A percentile compares a stretch with the other conserved stretches of the same genome.
Conservation (phyloP, 345 rosid species). For the Lepidium africanum region DNA sequence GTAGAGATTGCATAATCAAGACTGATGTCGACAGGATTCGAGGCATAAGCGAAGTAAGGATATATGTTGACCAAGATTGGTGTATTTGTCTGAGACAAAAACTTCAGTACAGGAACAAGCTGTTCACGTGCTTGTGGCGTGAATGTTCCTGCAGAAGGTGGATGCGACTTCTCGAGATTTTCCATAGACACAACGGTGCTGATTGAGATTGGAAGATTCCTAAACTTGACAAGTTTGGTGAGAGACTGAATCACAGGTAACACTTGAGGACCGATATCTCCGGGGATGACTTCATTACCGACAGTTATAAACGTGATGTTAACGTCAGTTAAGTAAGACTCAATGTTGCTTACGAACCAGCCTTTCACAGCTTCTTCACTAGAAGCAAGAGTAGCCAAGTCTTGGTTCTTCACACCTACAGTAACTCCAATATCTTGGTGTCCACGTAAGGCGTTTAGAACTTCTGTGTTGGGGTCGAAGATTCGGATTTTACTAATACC, state of each 20-base stretch:
- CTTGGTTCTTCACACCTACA: constrained; percentile 27
- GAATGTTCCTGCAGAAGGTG: constrained; percentile 34
- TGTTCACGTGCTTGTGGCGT: neutral
- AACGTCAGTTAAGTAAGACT: constrained; percentile 20
- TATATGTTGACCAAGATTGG: constrained; percentile 35
- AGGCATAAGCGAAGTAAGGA: constrained; percentile 39
- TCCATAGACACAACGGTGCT: constrained; percentile 11
- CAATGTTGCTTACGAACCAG: constrained; percentile 25
- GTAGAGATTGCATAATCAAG: constrained; percentile 22
- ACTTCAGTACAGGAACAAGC: constrained; percentile 14
- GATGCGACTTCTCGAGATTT: constrained; percentile 27
- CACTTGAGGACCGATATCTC: constrained; percentile 1
- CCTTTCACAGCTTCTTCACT: constrained; percentile 7
- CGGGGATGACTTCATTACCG: constrained; percentile 41
- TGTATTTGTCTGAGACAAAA: neutral
- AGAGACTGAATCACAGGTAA: constrained; percentile 24
- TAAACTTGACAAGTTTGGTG: neutral
- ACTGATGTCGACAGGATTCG: constrained; percentile 6
- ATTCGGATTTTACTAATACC: constrained; percentile 21
- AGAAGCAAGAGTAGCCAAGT: constrained; percentile 15
- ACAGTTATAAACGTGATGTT: constrained; percentile 21
- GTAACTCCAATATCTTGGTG: constrained; percentile 13
- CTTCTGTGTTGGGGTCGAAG: constrained; percentile 24
- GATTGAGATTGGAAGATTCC: constrained; percentile 9
- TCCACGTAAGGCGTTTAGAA: constrained; percentile 29